These are phyloP conservation scores for Penstemon barbatus DNA, from an alignment of 257 asterid genomes.

Conservation along the genomic window DNA sequence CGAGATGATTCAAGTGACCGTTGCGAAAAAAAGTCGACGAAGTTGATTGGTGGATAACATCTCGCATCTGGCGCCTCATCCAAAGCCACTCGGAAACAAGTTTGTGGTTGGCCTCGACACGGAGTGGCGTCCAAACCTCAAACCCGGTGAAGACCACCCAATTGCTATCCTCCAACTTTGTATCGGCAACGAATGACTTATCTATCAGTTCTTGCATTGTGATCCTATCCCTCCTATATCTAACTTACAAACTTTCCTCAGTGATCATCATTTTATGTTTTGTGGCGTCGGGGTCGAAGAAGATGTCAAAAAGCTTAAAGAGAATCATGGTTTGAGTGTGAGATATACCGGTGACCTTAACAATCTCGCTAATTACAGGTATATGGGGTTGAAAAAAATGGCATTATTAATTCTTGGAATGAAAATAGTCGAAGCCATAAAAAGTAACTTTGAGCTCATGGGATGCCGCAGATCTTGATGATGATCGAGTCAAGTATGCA, in stretches of 20 bases:
- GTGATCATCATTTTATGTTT: background rate
- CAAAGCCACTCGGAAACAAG: background rate
- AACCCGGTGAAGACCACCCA: background rate
- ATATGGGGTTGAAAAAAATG: background rate
- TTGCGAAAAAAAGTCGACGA: background rate
- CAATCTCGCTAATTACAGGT: background rate
- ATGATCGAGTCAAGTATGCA: background rate
- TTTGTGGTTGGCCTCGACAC: background rate
- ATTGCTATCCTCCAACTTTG: background rate
- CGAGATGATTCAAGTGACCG: background rate
- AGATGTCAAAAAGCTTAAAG: background rate
- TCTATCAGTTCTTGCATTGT: background rate
- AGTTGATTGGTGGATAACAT: background rate
- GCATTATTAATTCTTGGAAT: background rate
- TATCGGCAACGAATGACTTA: background rate
- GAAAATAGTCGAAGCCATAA: background rate
- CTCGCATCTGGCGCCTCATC: background rate
- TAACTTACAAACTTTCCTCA: background rate
- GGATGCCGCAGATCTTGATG: conserved; percentile 1
- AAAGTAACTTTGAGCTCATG: background rate
- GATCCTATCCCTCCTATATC: background rate
- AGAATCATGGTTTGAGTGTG: background rate
- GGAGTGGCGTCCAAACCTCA: background rate
- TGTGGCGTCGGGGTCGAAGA: background rate
- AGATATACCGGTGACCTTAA: background rate